Conservation (phyloP, 129 eudicot species). For the Flaveria linearis region DNA sequence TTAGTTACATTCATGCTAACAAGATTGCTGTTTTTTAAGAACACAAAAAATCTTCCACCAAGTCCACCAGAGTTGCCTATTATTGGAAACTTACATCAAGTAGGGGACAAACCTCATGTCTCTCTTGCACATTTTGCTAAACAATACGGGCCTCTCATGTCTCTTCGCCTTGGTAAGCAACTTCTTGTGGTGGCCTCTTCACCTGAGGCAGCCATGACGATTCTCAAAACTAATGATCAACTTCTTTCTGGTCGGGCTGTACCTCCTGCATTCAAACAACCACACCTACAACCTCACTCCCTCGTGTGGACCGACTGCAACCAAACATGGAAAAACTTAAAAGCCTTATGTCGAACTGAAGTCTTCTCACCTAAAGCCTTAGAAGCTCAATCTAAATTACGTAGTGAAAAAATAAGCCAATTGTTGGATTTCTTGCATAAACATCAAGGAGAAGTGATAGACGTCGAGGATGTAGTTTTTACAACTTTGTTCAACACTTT, state of each 20-base stretch:
- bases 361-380: constrained; percentile 30
- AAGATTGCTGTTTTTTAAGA: not conserved
- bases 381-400: constrained; percentile 14
- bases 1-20: not conserved
- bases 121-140: constrained; percentile 13
- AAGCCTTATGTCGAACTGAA: constrained; percentile 18
- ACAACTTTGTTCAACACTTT: constrained; percentile 16
- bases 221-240: constrained; percentile 29
- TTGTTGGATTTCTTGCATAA: constrained; percentile 14
- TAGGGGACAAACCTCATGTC: constrained; percentile 14
- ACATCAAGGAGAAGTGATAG: constrained; percentile 3
- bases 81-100: constrained; percentile 28
- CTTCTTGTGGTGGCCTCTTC: constrained; percentile 26
- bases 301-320: constrained; percentile 16
- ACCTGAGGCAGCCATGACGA: constrained; percentile 24
- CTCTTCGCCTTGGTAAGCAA: constrained; percentile 6
- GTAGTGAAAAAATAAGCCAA: constrained; percentile 7
- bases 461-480: constrained; percentile 20
- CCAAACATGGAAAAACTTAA: constrained; percentile 19
- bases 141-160: constrained; percentile 29
- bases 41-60: constrained; percentile 14
- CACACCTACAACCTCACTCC: not conserved
- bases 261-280: constrained; percentile 9
- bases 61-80: constrained; percentile 27
- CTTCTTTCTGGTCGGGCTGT: constrained; percentile 20